These are phyloP conservation scores for Pulveroboletus frians DNA, from an alignment of 768 basidiomycete species.

Conservation along the genomic window DNA sequence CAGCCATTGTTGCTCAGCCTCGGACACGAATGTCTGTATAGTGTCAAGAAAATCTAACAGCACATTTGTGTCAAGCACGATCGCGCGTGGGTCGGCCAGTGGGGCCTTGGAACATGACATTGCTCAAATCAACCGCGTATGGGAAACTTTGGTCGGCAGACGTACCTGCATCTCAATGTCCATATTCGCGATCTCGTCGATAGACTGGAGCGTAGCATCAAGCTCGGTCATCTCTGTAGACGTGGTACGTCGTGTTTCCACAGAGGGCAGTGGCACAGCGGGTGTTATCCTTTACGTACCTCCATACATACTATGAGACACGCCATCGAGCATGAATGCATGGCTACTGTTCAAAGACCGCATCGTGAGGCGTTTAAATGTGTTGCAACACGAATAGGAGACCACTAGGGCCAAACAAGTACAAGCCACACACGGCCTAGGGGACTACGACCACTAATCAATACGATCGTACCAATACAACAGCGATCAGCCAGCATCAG, in stretches of 20 bases:
- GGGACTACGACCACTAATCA: no score
- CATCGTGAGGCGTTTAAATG: constrained; percentile 2
- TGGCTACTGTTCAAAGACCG: neutral
- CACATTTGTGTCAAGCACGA: constrained; percentile 79
- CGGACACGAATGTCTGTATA: constrained; percentile 58
- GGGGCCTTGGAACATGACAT: constrained; percentile 32
- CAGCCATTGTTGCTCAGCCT: constrained; percentile 46
- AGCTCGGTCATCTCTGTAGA: constrained; percentile 10
- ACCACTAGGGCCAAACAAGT: no score
- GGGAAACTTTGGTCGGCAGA: neutral
- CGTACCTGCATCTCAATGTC: constrained; percentile 75
- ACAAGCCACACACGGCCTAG: no score
- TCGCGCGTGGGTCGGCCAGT: constrained; percentile 37
- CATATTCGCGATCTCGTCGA: constrained; percentile 53
- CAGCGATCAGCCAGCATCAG: no score
- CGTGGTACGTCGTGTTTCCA: constrained; percentile 1
- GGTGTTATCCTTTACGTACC: constrained; percentile 7
- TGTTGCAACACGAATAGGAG: no score
- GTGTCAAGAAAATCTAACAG: constrained; percentile 63
- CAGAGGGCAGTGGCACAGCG: neutral
- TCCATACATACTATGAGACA: neutral
- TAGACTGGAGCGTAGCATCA: constrained; percentile 43
- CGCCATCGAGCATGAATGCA: neutral
- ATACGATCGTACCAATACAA: no score
- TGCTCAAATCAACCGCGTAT: neutral